Percentiles rank a stretch among this genome's conserved stretches.
Conservation (phyloP, 768 basidiomycete genomes). For the Candolleomyces eurysporus region DNA sequence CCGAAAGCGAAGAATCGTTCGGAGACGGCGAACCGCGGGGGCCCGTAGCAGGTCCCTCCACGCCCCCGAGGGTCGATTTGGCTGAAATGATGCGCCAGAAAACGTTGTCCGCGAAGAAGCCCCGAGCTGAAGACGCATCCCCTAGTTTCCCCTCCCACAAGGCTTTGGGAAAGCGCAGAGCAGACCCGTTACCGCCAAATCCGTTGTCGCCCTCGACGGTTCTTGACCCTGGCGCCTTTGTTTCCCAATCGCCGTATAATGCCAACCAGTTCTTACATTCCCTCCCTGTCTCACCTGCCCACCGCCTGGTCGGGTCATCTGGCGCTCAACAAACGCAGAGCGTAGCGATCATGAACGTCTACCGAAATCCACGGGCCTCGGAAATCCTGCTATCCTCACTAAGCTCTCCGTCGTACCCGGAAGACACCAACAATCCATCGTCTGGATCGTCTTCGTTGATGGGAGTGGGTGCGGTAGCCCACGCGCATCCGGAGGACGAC, state of each 20-base stretch:
- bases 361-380: background rate
- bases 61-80: background rate
- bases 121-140: background rate
- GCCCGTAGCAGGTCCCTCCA: background rate
- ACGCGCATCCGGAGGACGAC: too few species aligned
- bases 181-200: background rate
- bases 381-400: background rate
- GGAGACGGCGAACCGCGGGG: background rate
- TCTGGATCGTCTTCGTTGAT: background rate
- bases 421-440: background rate
- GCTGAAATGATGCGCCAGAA: background rate
- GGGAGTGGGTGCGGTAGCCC: background rate
- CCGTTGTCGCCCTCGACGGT: background rate
- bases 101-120: background rate
- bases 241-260: background rate
- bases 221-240: too few species aligned
- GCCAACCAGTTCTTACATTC: background rate
- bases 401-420: background rate
- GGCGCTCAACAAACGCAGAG: background rate
- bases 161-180: background rate
- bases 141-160: background rate
- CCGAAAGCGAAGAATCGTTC: slow-evolving; percentile 1
- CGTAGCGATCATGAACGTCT: background rate
- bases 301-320: background rate
- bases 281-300: background rate